These are phyloP conservation scores for Talaromyces sp. DNA, from an alignment of 2,329 filamentous ascomycete genomes.

Conservation along the genomic window DNA sequence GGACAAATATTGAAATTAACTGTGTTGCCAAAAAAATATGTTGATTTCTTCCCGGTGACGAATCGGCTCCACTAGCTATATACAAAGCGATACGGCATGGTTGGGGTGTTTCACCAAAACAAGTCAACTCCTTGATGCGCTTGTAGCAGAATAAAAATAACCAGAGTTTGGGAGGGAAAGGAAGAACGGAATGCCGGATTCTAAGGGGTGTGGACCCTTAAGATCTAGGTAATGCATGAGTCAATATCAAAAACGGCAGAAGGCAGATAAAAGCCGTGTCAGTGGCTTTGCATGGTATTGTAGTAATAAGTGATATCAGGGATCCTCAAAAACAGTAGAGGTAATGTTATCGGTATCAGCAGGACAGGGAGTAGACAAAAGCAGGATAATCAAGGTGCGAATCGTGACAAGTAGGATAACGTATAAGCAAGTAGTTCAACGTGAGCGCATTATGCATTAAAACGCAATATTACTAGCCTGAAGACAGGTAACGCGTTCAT, in stretches of 20 bases:
- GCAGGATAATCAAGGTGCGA: neutral
- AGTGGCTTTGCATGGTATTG: neutral
- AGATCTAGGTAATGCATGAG: neutral
- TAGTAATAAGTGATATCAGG: neutral
- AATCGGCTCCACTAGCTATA: neutral
- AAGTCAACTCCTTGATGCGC: neutral
- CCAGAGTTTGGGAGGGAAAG: neutral
- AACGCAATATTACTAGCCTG: conserved; percentile 52
- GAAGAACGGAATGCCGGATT: neutral
- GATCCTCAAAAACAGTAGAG: neutral
- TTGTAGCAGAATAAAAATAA: neutral
- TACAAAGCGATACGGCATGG: neutral
- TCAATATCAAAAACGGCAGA: neutral
- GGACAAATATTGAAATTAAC: neutral
- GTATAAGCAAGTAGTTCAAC: conserved; percentile 4
- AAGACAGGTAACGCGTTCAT: conserved; percentile 78
- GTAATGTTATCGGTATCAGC: neutral
- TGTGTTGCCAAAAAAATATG: neutral
- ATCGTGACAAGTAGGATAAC: neutral
- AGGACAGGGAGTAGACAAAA: neutral
- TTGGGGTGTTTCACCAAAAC: neutral
- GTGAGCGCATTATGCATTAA: conserved; percentile 10
- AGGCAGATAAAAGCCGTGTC: neutral
- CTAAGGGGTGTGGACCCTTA: neutral
- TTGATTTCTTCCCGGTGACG: neutral